phyloP scores from a whole-genome alignment of 1,139 yeast genomes.

The Scheffersomyces illinoinensis region DNA sequence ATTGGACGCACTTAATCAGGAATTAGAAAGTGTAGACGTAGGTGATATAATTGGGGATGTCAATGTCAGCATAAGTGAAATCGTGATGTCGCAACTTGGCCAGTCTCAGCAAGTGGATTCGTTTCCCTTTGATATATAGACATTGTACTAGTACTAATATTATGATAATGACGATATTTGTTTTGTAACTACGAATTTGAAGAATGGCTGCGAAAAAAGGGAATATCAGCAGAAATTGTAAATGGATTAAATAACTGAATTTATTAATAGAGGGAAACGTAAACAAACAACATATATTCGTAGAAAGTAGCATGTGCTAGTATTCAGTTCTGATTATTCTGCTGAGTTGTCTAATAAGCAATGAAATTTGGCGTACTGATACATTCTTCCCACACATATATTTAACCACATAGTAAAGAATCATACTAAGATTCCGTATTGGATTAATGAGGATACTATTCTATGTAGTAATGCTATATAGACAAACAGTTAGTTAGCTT shows the following conservation, averaged over 20 bases:
- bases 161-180: not conserved
- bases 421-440: too few relatives aligned
- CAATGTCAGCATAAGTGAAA: conserved; percentile 3
- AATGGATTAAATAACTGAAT: too few relatives aligned
- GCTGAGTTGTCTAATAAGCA: too few relatives aligned
- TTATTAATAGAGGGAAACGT: too few relatives aligned
- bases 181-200: not conserved
- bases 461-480: not conserved
- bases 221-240: too few relatives aligned
- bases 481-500: not conserved
- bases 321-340: too few relatives aligned
- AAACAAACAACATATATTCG: too few relatives aligned
- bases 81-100: not conserved
- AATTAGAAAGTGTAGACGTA: conserved; percentile 4
- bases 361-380: too few relatives aligned
- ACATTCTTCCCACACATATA: not conserved
- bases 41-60: conserved; percentile 4
- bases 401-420: too few relatives aligned
- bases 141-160: not conserved
- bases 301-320: too few relatives aligned
- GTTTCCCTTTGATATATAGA: not conserved
- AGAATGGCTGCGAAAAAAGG: not conserved
- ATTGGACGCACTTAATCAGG: conserved; percentile 1
- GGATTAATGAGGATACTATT: not conserved
- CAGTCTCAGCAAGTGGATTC: not conserved